Evolutionary conservation across 2,329 filamentous ascomycete species (phyloP).

Genomic region (Aspergillus flavus): DNA sequence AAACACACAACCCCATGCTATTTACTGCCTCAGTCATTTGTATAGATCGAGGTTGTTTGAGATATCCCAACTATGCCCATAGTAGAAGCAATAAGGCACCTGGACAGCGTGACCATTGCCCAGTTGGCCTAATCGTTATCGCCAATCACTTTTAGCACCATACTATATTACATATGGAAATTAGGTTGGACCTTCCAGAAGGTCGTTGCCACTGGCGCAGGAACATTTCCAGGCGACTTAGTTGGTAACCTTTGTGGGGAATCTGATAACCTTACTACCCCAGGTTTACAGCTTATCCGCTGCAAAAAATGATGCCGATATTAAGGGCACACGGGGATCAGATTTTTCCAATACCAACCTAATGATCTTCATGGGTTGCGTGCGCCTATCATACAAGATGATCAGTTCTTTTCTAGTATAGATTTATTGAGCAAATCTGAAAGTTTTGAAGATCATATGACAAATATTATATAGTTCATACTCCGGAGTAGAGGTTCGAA

Average conservation of each 20-base stretch:
- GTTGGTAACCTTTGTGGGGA: neutral
- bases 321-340: neutral
- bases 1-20: neutral
- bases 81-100: neutral
- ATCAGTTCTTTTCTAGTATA: neutral
- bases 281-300: neutral
- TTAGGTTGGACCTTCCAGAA: neutral
- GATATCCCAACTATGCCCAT: neutral
- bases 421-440: neutral
- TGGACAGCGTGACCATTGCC: neutral
- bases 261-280: neutral
- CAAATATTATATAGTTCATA: neutral
- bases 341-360: neutral
- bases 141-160: neutral
- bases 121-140: neutral
- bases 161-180: neutral
- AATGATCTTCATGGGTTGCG: neutral
- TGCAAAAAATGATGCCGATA: neutral
- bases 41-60: neutral
- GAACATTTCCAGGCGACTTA: neutral
- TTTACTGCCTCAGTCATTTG: neutral
- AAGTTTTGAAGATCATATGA: neutral
- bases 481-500: neutral
- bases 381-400: neutral
- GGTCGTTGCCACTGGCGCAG: neutral